A percentile compares a stretch with the other conserved stretches of the same genome.
phyloP scores from a whole-genome alignment of 169 alveolate genomes.

The Babesia ovis region DNA sequence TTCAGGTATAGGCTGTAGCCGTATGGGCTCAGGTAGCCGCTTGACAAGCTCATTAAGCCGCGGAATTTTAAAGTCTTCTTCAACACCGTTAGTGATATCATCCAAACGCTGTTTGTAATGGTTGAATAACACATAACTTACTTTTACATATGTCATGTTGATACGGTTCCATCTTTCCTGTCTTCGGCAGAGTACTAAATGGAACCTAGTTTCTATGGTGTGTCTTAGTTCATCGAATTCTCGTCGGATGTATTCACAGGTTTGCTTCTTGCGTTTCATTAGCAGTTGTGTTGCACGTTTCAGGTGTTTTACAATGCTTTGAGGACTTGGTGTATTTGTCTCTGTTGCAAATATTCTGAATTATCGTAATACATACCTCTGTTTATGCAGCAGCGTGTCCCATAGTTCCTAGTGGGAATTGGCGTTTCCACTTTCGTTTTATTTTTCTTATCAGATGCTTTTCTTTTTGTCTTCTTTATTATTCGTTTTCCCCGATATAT shows the following conservation, averaged over 20 bases:
- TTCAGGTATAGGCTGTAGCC: slow-evolving; percentile 11
- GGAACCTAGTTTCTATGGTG: slow-evolving; percentile 44
- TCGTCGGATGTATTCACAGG: slow-evolving; percentile 7
- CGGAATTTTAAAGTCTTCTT: slow-evolving; percentile 22
- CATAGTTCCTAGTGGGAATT: neutral
- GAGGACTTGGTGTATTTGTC: neutral
- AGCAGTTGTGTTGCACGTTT: slow-evolving; percentile 35
- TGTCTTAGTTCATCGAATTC: slow-evolving; percentile 29
- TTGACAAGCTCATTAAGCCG: slow-evolving; percentile 5
- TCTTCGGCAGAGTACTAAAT: slow-evolving; percentile 33
- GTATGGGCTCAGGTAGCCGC: slow-evolving; percentile 28
- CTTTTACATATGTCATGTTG: slow-evolving; percentile 25
- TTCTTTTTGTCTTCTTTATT: neutral
- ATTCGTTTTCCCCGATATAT: neutral
- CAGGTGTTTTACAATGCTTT: slow-evolving; percentile 27
- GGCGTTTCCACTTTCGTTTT: neutral
- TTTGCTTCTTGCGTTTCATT: slow-evolving; percentile 15
- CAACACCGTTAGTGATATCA: slow-evolving; percentile 6
- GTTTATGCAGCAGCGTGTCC: neutral
- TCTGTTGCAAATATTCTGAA: neutral
- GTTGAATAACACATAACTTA: neutral
- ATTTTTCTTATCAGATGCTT: neutral
- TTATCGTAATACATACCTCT: too few species aligned
- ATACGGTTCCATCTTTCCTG: slow-evolving; percentile 34
- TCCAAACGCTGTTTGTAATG: slow-evolving; percentile 33